Evolutionary conservation across 23 red algal species (phyloP), one percentile per base, ranked within the genome.

Genomic region (Pyropia haitanensis): DNA sequence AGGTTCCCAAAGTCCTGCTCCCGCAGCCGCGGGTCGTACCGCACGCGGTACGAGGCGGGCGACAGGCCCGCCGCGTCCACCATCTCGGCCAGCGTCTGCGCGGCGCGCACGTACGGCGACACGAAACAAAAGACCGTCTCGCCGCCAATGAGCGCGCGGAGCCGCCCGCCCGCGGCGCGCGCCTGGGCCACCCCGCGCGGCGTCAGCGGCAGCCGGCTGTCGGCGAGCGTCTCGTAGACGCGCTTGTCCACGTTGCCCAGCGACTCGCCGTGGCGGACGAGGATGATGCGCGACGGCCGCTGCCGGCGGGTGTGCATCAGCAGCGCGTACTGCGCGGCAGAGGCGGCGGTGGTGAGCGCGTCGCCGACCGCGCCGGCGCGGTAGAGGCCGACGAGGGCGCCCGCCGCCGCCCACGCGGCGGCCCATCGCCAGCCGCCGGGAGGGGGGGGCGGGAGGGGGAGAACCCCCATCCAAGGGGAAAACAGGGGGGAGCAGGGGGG

Each of bases 1-100:
- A 66, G 26, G 27, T 66, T 66, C 6, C 63, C 63, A 50, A 66
- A 66, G 20, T 66, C 63, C 6, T 26, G 63, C 63, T 66, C 63
- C 21, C 63, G 63, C 26, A 66, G 63, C 26, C 63, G 31, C 31
- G 63, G 46, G 63, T 66, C 63, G n/a, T 66, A 5, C 2, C 63
- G 31, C 20, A 26, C 19, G 46, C 32, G 46, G 18, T 23, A 23
- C 5, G 18, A 23, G 39, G 39, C 5, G 7, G 39, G 39, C 21
- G n/a, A 20, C 2, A 60, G 29, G 5, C 26, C 63, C 5, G 46
- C 63, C 5, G 57, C 5, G 2, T 60, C 14, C 18, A 66, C 20
- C 20, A 66, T 66, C 63, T 19, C 63, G 16, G 2, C 5, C 32
- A 66, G 26, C 32, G 63, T 66, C 63, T 66, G 63, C 10, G 44